Conservation (phyloP, 2,329 filamentous ascomycete species). For the Paracorniculantispora psalliotae region DNA sequence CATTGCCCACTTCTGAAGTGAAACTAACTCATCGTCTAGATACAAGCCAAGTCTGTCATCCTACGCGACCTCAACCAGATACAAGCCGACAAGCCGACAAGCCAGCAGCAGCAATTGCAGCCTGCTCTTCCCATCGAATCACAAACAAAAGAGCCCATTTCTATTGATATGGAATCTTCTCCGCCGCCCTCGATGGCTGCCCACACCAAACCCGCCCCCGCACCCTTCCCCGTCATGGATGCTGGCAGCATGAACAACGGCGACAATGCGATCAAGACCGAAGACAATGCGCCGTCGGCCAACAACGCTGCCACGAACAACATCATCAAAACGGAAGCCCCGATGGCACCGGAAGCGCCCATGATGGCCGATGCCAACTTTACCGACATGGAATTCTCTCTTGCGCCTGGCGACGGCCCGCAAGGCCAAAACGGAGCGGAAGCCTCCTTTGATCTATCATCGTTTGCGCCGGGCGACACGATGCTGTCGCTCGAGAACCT, state of each 20-base stretch:
- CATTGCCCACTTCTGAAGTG: neutral
- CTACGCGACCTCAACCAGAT: slow-evolving; percentile 47
- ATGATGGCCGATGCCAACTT: slow-evolving; percentile 37
- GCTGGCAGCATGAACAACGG: slow-evolving; percentile 13
- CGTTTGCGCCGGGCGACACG: slow-evolving; percentile 33
- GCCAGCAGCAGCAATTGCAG: slow-evolving; percentile 18
- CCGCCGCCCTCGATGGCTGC: slow-evolving; percentile 16
- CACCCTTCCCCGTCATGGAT: slow-evolving; percentile 53
- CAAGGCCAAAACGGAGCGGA: slow-evolving; percentile 24
- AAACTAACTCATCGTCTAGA: slow-evolving; percentile 21
- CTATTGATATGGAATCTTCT: slow-evolving; percentile 34
- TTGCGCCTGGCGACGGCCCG: slow-evolving; percentile 38
- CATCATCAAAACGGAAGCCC: slow-evolving; percentile 11
- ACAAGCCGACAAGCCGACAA: slow-evolving; percentile 23
- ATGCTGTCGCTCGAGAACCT: slow-evolving; percentile 28
- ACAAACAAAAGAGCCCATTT: slow-evolving; percentile 31
- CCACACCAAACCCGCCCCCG: slow-evolving; percentile 22
- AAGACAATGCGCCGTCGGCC: slow-evolving; percentile 18
- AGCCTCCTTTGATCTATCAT: slow-evolving; percentile 40
- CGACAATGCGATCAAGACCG: slow-evolving; percentile 22
- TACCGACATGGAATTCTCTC: slow-evolving; percentile 53
- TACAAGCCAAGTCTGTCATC: slow-evolving; percentile 50
- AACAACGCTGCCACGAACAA: neutral
- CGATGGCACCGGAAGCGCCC: slow-evolving; percentile 12
- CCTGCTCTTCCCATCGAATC: slow-evolving; percentile 28